Evolutionary conservation across 306 rosid genomes (phyloP).

Genomic region (Prinsepia uniflora): DNA sequence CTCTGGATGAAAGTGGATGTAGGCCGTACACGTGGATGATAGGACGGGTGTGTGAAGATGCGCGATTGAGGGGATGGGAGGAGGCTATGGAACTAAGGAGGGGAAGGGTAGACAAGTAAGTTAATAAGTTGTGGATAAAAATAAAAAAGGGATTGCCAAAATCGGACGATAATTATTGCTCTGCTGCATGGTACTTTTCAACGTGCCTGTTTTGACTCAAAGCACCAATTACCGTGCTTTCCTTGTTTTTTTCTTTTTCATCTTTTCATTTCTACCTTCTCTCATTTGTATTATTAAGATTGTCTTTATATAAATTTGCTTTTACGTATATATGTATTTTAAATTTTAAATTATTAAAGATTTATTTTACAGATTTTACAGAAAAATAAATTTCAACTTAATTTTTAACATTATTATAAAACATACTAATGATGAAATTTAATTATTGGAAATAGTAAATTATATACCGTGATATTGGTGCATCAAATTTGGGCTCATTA

Average conservation of each 20-base stretch:
- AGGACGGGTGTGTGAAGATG: neutral
- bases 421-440: no score
- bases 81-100: neutral
- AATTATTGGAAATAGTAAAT: no score
- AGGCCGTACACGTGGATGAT: slow-evolving; percentile 40
- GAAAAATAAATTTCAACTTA: no score
- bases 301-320: no score
- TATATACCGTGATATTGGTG: no score
- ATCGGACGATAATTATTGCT: slow-evolving; percentile 34
- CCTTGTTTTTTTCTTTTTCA: neutral
- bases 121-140: neutral
- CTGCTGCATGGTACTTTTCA: slow-evolving; percentile 31
- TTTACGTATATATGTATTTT: no score
- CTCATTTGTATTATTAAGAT: neutral
- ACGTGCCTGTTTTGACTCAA: slow-evolving; percentile 24
- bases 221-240: neutral
- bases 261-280: neutral
- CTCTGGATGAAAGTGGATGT: neutral
- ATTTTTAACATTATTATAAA: no score
- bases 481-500: no score
- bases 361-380: no score
- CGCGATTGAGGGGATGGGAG: neutral
- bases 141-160: slow-evolving; percentile 1
- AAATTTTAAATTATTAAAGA: no score
- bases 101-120: neutral